Conservation (phyloP, 1,139 yeast species). For the Hyphopichia fennica region DNA sequence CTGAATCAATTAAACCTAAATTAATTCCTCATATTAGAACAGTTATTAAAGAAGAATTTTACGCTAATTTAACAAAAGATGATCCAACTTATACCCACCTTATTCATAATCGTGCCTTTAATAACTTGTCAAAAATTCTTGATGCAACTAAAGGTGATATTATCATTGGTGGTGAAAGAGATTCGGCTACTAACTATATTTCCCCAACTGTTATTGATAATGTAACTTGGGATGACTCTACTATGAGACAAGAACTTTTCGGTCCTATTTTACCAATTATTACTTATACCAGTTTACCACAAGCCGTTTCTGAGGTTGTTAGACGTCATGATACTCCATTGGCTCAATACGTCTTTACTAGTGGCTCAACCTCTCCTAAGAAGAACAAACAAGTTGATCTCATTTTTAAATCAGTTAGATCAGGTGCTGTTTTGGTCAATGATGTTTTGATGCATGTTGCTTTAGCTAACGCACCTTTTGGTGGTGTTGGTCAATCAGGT, state of each 20-base stretch:
- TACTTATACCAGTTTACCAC: slow-evolving; percentile 48
- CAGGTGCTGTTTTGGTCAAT: slow-evolving; percentile 74
- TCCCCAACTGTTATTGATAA: slow-evolving; percentile 69
- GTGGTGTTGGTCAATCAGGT: slow-evolving; percentile 89
- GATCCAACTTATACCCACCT: slow-evolving; percentile 56
- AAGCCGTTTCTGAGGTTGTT: slow-evolving; percentile 50
- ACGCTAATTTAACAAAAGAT: slow-evolving; percentile 34
- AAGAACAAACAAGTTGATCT: slow-evolving; percentile 50
- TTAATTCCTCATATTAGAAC: slow-evolving; percentile 47
- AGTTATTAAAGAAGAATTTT: slow-evolving; percentile 47
- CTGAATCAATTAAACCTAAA: slow-evolving; percentile 53
- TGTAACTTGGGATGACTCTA: slow-evolving; percentile 62
- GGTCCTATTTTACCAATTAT: slow-evolving; percentile 85
- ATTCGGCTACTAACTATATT: slow-evolving; percentile 49
- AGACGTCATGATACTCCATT: slow-evolving; percentile 78
- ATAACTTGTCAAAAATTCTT: slow-evolving; percentile 48
- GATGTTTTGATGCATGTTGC: slow-evolving; percentile 77
- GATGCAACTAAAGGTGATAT: slow-evolving; percentile 56
- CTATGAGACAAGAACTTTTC: slow-evolving; percentile 78
- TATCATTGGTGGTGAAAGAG: slow-evolving; percentile 57
- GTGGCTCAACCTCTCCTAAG: slow-evolving; percentile 29
- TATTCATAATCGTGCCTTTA: slow-evolving; percentile 59
- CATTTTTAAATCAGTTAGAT: slow-evolving; percentile 57
- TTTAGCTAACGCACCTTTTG: slow-evolving; percentile 77
- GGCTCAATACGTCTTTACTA: slow-evolving; percentile 75